Evolutionary conservation across 768 basidiomycete genomes (phyloP).

Genomic region (Sistotremastrum suecicum): DNA sequence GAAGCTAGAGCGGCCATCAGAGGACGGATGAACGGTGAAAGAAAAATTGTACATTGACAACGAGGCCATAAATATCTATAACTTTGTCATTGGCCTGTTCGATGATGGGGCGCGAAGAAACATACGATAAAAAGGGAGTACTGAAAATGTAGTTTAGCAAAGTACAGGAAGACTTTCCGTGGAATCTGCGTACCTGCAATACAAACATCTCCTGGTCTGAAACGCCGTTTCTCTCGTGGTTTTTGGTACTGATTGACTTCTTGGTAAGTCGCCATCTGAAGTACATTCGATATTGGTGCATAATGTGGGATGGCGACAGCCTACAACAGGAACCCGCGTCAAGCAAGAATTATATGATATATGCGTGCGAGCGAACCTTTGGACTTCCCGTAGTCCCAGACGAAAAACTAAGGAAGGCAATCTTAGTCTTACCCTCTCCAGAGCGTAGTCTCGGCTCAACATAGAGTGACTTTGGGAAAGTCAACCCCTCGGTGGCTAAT

Average conservation of each 20-base stretch:
- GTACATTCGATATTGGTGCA: constrained; percentile 44
- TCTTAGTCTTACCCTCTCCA: constrained; percentile 53
- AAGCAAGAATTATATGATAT: too few species aligned
- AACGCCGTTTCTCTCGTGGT: constrained; percentile 33
- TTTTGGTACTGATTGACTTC: constrained; percentile 32
- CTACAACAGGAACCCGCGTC: constrained; percentile 6
- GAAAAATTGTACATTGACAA: constrained; percentile 32
- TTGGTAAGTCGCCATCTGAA: constrained; percentile 43
- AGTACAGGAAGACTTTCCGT: background rate
- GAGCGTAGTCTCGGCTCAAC: constrained; percentile 35
- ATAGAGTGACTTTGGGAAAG: constrained; percentile 20
- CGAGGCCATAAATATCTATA: constrained; percentile 54
- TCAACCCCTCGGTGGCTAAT: constrained; percentile 35
- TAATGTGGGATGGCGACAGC: constrained; percentile 50
- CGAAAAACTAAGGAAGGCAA: constrained; percentile 61
- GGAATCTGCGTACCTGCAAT: constrained; percentile 31
- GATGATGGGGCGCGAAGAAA: background rate
- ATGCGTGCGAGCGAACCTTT: constrained; percentile 17
- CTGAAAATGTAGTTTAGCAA: constrained; percentile 4
- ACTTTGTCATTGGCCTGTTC: background rate
- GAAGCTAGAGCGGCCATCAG: constrained; percentile 27
- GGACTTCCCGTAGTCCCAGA: constrained; percentile 67
- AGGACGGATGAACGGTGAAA: constrained; percentile 12
- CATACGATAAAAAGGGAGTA: constrained; percentile 11
- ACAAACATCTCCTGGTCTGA: constrained; percentile 45